Base-by-base conservation (phyloP, 164 flowering plant species). In the Pachysandra terminalis region DNA sequence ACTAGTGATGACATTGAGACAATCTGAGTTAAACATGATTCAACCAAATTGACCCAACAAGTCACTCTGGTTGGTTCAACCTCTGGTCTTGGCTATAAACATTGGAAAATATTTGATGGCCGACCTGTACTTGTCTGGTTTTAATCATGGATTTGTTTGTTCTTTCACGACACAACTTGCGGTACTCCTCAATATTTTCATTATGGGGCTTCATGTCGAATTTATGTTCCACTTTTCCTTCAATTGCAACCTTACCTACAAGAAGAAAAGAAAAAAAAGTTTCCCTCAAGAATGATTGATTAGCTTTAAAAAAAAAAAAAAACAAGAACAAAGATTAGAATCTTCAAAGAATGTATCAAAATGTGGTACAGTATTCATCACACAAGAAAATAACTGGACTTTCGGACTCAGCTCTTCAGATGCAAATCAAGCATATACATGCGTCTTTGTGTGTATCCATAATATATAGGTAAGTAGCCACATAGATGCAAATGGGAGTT, bases 171-270 rank as follows among this genome's bases (percentile, higher is more conserved):
- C 94, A 89, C 66, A 87, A 59, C 71, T 70, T 89, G 1, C 86
- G 85, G 72, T 89, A 89, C 74, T 81, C 88, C 71, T 84, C 90
- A 56, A 87, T 72, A 65, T 80, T 84, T 68, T 79, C 80, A 28
- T 71, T 70, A 62, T 84, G 86, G 40, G 90, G 94, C 75, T 85
- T 87, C 91, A 89, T 84, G 70, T 89, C 94, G 77, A 89, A 87
- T 69, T 89, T 89, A 63, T 85, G 87, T 25, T 87, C 86, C 27
- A 89, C 85, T 73, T 84, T 87, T 23, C 94, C 94, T 75, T 87
- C 94, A 26, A 81, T 70, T 45, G 90, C 81, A 63, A 82, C 73
- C 70, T 64, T 81, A 25, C 86, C 87, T 85, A 57, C 21, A 68
- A 59, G 6, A 32, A 32, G 7, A 3, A 32, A 32, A 3, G 7